These are phyloP conservation scores for Penicillium canariense DNA, from an alignment of 495 filamentous ascomycete species.

Conservation along the genomic window DNA sequence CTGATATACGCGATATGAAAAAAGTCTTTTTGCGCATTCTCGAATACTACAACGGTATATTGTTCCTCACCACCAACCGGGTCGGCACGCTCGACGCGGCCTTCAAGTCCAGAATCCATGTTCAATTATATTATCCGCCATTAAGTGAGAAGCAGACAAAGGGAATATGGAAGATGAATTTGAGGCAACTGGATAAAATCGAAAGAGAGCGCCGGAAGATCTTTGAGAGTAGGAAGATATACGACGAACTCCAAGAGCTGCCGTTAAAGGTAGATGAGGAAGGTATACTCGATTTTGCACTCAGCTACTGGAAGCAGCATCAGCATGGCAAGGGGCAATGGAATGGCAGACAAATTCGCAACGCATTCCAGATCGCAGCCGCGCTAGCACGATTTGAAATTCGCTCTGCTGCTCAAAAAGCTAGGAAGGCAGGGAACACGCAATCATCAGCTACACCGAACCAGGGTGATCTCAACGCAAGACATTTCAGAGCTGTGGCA, in stretches of 20 bases:
- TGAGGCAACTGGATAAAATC: background rate
- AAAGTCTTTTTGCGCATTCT: slow-evolving; percentile 51
- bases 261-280: slow-evolving; percentile 3
- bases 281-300: slow-evolving; percentile 2
- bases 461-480: background rate
- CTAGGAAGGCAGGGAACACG: background rate
- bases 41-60: slow-evolving; percentile 57
- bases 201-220: background rate
- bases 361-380: slow-evolving; percentile 6
- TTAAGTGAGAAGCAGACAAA: background rate
- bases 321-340: background rate
- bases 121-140: slow-evolving; percentile 23
- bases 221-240: background rate
- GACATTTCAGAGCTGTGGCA: slow-evolving; percentile 1
- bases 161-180: slow-evolving; percentile 2
- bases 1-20: background rate
- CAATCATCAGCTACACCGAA: background rate
- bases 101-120: slow-evolving; percentile 50
- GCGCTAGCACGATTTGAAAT: slow-evolving; percentile 2
- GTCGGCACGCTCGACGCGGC: slow-evolving; percentile 48
- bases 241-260: background rate
- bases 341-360: slow-evolving; percentile 5
- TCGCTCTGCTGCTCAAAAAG: background rate
- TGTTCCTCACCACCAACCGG: slow-evolving; percentile 57
- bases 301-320: background rate